Evolutionary conservation across 2,329 filamentous ascomycete species (phyloP), one percentile per base, ranked within the genome.

Genomic region (Phaeoacremonium minimum): DNA sequence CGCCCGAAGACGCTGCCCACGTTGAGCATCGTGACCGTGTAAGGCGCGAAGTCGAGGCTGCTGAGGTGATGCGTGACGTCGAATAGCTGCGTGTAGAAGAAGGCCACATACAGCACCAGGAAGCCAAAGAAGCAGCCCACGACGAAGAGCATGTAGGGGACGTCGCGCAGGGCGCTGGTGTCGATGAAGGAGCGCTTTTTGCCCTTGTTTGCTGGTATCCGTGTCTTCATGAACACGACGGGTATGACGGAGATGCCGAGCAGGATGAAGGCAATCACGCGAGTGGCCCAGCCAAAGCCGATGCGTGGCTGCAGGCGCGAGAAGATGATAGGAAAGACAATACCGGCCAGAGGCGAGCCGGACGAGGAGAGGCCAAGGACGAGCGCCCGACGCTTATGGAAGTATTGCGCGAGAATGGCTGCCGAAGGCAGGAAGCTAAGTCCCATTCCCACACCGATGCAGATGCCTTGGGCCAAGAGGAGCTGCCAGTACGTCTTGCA

Each of bases 181-280:
- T 71, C 64, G 17, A 69, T 29, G 3, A 68, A 39, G 7, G 48
- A 45, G n/a, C 60, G 41, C 32, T 37, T 43, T 37, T 37, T 41
- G 15, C 48, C 49, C 30, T 26, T 9, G 4, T 46, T 47, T 6
- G 60, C 53, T 33, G 55, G 52, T 17, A 57, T 41, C 2, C 63
- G 56, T 4, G 53, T 53, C 37, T 51, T 55, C 62, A 71, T 67
- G 30, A 64, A 58, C 4, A 47, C 43, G 6, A 65, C 32, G 2
- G 64, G 61, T 5, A 71, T 38, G n/a, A 51, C 37, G 28, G 61
- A 53, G 15, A 66, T 50, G 2, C 34, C 64, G 12, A 68, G 56
- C 13, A 73, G 52, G 36, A 58, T 48, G 51, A 80, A 82, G 18
- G 75, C 75, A 36, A 80, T 63, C 14, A 51, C 49, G n/a, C 60